Evolutionary conservation across 2,329 filamentous ascomycete genomes (phyloP).

Genomic region (Cytospora piceicola): DNA sequence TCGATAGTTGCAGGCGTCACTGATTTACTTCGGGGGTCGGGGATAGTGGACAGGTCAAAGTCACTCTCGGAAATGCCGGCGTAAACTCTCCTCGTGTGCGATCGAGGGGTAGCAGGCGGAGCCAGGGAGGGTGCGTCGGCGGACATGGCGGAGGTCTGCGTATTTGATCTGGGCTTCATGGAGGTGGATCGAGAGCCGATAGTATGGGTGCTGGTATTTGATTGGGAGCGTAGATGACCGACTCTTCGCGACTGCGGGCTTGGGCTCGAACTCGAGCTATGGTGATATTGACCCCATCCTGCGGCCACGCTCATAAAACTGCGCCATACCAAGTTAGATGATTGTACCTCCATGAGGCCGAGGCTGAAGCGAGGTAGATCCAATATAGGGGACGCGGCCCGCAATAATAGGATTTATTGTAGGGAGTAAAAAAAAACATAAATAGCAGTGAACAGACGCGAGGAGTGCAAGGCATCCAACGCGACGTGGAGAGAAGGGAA

Average conservation of each 20-base stretch:
- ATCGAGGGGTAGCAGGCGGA: conserved; percentile 28
- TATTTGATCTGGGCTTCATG: conserved; percentile 45
- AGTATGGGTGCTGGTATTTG: conserved; percentile 51
- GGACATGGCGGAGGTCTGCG: conserved; percentile 45
- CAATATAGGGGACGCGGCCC: conserved; percentile 20
- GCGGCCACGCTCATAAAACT: conserved; percentile 58
- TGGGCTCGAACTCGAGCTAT: conserved; percentile 40
- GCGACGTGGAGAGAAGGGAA: neutral
- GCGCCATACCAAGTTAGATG: conserved; percentile 30
- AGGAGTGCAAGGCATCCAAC: conserved; percentile 1
- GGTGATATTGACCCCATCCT: conserved; percentile 54
- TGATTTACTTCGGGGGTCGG: conserved; percentile 62
- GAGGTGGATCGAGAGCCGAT: conserved; percentile 42
- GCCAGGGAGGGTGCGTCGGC: conserved; percentile 33
- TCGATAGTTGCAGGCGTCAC: conserved; percentile 50
- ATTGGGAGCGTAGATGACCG: conserved; percentile 57
- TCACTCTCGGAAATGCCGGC: conserved; percentile 53
- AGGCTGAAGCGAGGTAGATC: conserved; percentile 6
- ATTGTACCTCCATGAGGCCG: conserved; percentile 27
- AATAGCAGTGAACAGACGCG: neutral
- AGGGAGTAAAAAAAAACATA: neutral
- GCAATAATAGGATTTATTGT: neutral
- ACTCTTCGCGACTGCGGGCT: conserved; percentile 41
- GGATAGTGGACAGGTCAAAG: conserved; percentile 70
- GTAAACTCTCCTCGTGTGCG: conserved; percentile 34